Evolutionary conservation across 768 basidiomycete genomes (phyloP).

Genomic region (Amylocystis lapponica): DNA sequence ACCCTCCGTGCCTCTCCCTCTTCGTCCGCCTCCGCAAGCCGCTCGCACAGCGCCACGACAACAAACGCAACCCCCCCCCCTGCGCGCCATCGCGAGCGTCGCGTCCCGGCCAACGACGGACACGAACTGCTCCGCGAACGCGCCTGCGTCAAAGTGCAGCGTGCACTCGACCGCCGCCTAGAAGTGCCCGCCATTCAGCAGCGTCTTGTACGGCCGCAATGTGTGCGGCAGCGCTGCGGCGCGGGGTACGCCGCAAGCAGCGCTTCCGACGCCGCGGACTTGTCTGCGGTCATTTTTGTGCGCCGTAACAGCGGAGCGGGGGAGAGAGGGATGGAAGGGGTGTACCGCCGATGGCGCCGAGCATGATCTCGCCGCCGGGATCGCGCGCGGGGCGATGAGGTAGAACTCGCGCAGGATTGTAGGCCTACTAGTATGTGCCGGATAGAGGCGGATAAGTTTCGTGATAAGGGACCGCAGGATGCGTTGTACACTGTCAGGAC

Average conservation of each 20-base stretch:
- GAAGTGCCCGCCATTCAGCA: conserved; percentile 90
- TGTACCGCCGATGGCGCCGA: conserved; percentile 83
- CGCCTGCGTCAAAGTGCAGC: conserved; percentile 47
- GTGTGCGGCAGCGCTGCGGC: conserved; percentile 70
- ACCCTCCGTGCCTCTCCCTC: conserved; percentile 40
- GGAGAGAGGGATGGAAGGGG: too few relatives aligned
- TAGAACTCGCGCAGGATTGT: conserved; percentile 82
- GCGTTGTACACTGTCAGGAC: too few relatives aligned
- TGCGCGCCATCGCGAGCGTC: conserved; percentile 48
- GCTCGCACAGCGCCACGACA: conserved; percentile 63
- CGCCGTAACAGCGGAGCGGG: too few relatives aligned
- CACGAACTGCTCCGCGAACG: conserved; percentile 58
- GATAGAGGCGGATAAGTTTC: conserved; percentile 74
- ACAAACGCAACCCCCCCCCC: conserved; percentile 73
- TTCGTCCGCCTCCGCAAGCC: conserved; percentile 27
- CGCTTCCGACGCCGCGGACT: conserved; percentile 51
- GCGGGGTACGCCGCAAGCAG: conserved; percentile 60
- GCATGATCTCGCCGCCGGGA: conserved; percentile 81
- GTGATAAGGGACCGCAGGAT: conserved; percentile 63
- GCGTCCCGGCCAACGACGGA: conserved; percentile 45
- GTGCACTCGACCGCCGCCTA: conserved; percentile 50
- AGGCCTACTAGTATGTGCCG: conserved; percentile 63
- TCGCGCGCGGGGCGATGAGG: conserved; percentile 75
- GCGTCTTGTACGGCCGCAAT: conserved; percentile 80
- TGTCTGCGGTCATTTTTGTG: too few relatives aligned